A percentile compares a stretch with the other conserved stretches of the same genome.
Conservation (phyloP, 179 eudicot genomes). For the Vitellaria paradoxa region DNA sequence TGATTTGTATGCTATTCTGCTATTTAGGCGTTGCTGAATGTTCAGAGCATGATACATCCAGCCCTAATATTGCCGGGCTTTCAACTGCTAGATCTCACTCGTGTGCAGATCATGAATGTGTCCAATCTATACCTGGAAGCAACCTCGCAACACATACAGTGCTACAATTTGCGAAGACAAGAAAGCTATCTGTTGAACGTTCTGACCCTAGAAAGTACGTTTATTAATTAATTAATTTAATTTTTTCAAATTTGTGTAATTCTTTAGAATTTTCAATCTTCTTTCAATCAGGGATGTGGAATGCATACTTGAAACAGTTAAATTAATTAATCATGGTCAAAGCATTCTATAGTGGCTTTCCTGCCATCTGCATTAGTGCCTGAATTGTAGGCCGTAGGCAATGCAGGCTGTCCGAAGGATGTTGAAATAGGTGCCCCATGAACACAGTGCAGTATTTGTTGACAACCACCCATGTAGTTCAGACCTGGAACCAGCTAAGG, state of each 20-base stretch:
- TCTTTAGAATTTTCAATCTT: not conserved
- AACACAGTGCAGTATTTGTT: not conserved
- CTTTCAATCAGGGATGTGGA: not conserved
- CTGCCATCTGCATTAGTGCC: not conserved
- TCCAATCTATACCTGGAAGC: constrained; percentile 61
- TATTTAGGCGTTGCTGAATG: constrained; percentile 25
- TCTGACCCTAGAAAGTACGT: constrained; percentile 79
- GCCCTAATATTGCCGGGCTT: constrained; percentile 27
- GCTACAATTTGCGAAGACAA: constrained; percentile 80
- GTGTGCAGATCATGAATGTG: constrained; percentile 70
- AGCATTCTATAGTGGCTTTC: not conserved
- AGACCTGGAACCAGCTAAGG: not conserved
- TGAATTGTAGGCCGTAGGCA: not conserved
- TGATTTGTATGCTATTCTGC: constrained; percentile 19
- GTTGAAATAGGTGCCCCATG: not conserved
- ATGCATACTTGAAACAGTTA: not conserved
- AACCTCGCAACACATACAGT: constrained; percentile 53
- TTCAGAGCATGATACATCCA: constrained; percentile 32
- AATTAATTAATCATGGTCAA: not conserved
- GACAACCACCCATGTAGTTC: not conserved
- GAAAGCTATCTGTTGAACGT: constrained; percentile 75
- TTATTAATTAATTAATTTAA: not conserved
- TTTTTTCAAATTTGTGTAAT: not conserved
- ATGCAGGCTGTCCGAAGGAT: not conserved
- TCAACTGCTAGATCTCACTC: constrained; percentile 42